Conservation (phyloP, 345 rosid species). For the Luvunga scandens region DNA sequence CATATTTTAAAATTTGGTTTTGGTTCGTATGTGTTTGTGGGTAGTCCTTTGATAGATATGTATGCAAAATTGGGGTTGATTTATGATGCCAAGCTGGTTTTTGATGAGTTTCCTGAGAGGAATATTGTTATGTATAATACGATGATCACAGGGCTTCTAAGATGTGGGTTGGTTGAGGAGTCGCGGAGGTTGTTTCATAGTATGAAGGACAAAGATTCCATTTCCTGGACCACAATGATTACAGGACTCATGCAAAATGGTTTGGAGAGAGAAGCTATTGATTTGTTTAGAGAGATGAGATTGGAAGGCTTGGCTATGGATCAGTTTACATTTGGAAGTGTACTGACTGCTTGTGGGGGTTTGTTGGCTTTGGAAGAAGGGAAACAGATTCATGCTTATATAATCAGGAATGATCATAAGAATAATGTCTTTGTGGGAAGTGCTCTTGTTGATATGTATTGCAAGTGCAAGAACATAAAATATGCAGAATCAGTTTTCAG, state of each 20-base stretch:
- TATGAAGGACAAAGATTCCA: slow-evolving; percentile 72
- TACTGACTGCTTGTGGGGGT: slow-evolving; percentile 76
- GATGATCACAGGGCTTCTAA: slow-evolving; percentile 65
- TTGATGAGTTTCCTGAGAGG: slow-evolving; percentile 43
- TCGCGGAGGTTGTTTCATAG: slow-evolving; percentile 47
- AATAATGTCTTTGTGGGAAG: slow-evolving; percentile 75
- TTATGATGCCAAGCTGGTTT: slow-evolving; percentile 57
- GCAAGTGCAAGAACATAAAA: slow-evolving; percentile 61
- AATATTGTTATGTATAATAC: slow-evolving; percentile 72
- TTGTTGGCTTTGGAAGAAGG: slow-evolving; percentile 59
- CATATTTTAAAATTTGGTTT: slow-evolving; percentile 72
- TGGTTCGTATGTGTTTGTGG: slow-evolving; percentile 51
- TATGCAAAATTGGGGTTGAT: slow-evolving; percentile 65
- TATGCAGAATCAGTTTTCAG: slow-evolving; percentile 66
- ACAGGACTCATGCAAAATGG: slow-evolving; percentile 75
- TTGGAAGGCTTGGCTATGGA: slow-evolving; percentile 58
- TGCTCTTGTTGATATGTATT: slow-evolving; percentile 95
- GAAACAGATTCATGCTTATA: slow-evolving; percentile 64
- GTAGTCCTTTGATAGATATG: slow-evolving; percentile 81
- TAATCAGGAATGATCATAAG: slow-evolving; percentile 50
- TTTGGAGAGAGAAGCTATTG: slow-evolving; percentile 53
- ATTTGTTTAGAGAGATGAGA: slow-evolving; percentile 66
- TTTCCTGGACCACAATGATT: slow-evolving; percentile 89
- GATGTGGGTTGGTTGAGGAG: slow-evolving; percentile 62
- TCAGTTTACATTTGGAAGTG: slow-evolving; percentile 86